A percentile compares a stretch with the other conserved stretches of the same genome.
Evolutionary conservation across 768 basidiomycete genomes (phyloP).

Genomic region (Kwoniella pini): DNA sequence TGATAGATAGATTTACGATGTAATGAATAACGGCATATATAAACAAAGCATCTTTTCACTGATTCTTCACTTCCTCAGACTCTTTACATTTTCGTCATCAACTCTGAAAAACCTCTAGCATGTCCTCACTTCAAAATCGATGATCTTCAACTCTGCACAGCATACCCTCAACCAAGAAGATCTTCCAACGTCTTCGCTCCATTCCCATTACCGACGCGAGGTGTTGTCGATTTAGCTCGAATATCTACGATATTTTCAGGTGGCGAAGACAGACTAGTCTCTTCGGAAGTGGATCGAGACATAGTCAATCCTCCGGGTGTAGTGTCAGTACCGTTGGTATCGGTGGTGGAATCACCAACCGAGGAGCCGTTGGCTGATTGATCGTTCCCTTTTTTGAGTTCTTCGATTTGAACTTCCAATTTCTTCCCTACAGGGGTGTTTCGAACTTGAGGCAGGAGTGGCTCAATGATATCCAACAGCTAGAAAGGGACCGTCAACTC

Average conservation of each 20-base stretch:
- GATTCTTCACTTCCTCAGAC: no score
- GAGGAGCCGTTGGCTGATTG: neutral
- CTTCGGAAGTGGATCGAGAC: constrained; percentile 9
- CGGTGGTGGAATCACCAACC: neutral
- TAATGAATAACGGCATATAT: no score
- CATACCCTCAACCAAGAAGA: no score
- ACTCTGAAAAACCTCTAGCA: no score
- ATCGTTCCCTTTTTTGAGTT: constrained; percentile 10
- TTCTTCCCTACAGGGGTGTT: constrained; percentile 44
- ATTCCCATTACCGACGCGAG: neutral
- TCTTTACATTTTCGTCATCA: no score
- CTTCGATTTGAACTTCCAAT: constrained; percentile 24
- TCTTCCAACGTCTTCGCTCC: constrained; percentile 12
- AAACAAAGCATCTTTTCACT: no score
- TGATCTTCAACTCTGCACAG: no score
- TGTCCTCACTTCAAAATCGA: no score
- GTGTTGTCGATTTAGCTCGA: constrained; percentile 2
- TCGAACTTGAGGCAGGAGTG: constrained; percentile 27
- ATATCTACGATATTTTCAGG: constrained; percentile 2
- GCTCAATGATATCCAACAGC: constrained; percentile 31
- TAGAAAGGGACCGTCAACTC: constrained; percentile 8
- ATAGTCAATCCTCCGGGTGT: constrained; percentile 11
- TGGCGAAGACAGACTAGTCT: constrained; percentile 9
- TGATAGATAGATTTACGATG: no score
- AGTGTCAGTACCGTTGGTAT: constrained; percentile 5